A percentile compares a stretch with the other conserved stretches of the same genome.
Evolutionary conservation across 495 filamentous ascomycete genomes (phyloP).

Genomic region (Zalerion maritima): DNA sequence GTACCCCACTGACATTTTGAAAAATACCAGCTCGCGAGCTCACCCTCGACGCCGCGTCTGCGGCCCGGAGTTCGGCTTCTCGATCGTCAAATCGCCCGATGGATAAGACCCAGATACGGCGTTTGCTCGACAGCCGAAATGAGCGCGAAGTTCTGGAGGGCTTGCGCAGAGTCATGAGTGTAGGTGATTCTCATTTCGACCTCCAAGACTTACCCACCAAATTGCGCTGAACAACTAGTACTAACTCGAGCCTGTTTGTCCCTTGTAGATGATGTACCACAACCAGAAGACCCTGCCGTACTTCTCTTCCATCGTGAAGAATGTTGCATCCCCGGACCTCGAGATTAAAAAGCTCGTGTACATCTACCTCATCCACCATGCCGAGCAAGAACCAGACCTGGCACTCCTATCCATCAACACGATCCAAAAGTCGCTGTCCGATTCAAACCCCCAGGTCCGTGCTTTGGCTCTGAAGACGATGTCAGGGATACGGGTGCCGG

Average conservation of each 20-base stretch:
- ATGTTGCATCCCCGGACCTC: slow-evolving; percentile 77
- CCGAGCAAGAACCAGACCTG: slow-evolving; percentile 86
- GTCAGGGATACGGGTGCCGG: slow-evolving; percentile 89
- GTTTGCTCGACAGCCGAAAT: slow-evolving; percentile 83
- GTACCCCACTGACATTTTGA: slow-evolving; percentile 12
- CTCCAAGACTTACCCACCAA: slow-evolving; percentile 2
- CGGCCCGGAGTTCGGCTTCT: slow-evolving; percentile 45
- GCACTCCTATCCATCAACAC: slow-evolving; percentile 94
- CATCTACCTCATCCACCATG: slow-evolving; percentile 91
- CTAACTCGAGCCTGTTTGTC: slow-evolving; percentile 6
- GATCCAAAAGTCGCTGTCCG: slow-evolving; percentile 91
- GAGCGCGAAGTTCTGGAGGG: slow-evolving; percentile 90
- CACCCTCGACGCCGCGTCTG: slow-evolving; percentile 88
- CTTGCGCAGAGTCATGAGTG: slow-evolving; percentile 74
- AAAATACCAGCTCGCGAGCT: slow-evolving; percentile 65
- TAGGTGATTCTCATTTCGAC: slow-evolving; percentile 28
- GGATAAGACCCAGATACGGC: slow-evolving; percentile 63
- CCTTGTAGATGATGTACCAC: slow-evolving; percentile 75
- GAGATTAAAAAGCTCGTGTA: slow-evolving; percentile 97
- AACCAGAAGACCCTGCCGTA: slow-evolving; percentile 67
- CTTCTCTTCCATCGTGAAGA: slow-evolving; percentile 93
- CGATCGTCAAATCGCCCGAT: slow-evolving; percentile 34
- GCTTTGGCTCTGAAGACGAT: slow-evolving; percentile 87
- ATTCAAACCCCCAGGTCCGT: slow-evolving; percentile 76
- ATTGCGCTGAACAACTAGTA: slow-evolving; percentile 8